These are phyloP conservation scores for Mycena latifolia DNA, from an alignment of 768 basidiomycete genomes.

Conservation along the genomic window DNA sequence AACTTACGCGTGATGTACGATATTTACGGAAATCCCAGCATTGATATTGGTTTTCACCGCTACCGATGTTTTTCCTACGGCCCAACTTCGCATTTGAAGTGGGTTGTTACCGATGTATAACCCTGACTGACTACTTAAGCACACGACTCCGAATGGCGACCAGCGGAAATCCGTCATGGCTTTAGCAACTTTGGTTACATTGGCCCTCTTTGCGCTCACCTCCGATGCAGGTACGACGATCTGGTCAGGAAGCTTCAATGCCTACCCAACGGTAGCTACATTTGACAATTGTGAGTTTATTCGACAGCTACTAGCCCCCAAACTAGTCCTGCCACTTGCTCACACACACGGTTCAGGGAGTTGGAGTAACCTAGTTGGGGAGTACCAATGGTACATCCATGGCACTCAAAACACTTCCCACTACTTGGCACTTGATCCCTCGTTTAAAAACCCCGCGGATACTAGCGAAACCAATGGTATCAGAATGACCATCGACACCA, in stretches of 20 bases:
- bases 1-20: conserved; percentile 36
- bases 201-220: conserved; percentile 49
- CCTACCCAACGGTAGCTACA: conserved; percentile 55
- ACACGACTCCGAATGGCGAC: not conserved
- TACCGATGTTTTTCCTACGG: conserved; percentile 52
- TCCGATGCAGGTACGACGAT: conserved; percentile 63
- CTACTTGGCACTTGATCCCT: conserved; percentile 63
- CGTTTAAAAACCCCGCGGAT: conserved; percentile 71
- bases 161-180: conserved; percentile 37
- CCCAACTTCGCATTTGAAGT: conserved; percentile 41
- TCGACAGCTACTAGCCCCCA: not conserved
- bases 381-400: conserved; percentile 76
- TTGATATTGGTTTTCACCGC: conserved; percentile 37
- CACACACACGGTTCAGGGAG: conserved; percentile 6
- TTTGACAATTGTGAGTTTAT: conserved; percentile 64
- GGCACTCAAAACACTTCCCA: conserved; percentile 62
- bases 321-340: not conserved
- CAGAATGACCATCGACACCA: conserved; percentile 66
- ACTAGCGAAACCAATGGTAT: conserved; percentile 63
- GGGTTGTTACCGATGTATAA: conserved; percentile 49
- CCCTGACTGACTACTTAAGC: conserved; percentile 24
- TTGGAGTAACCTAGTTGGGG: conserved; percentile 49
- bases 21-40: conserved; percentile 40
- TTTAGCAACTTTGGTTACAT: conserved; percentile 44
- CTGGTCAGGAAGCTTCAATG: conserved; percentile 66